Conservation (phyloP, 176 grass and related monocot genomes). For the Carex scoparia region DNA sequence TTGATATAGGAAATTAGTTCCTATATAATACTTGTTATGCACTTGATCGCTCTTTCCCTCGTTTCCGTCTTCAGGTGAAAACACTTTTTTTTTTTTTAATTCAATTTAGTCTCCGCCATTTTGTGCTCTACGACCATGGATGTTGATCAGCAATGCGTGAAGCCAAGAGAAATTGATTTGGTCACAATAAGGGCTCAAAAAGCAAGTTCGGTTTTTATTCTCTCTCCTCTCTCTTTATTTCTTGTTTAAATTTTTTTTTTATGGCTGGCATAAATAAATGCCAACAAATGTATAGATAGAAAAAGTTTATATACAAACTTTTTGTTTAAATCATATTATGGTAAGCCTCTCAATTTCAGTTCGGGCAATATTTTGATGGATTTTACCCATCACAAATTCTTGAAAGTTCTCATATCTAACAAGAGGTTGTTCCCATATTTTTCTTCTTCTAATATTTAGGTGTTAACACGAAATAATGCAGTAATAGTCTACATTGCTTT, state of each 20-base stretch:
- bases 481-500: not conserved
- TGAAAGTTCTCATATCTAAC: not conserved
- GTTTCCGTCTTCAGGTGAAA: too few relatives aligned
- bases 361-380: not conserved
- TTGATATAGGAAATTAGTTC: too few relatives aligned
- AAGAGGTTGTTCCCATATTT: not conserved
- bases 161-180: slow-evolving; percentile 23
- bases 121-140: not conserved
- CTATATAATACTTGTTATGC: too few relatives aligned
- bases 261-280: too few relatives aligned
- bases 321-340: not conserved
- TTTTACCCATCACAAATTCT: not conserved
- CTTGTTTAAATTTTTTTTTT: too few relatives aligned
- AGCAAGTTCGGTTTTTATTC: slow-evolving; percentile 2
- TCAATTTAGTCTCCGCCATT: not conserved
- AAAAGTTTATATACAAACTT: too few relatives aligned
- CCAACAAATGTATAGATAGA: too few relatives aligned
- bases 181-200: slow-evolving; percentile 10
- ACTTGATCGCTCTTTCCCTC: too few relatives aligned
- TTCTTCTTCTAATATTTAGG: not conserved
- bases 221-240: not conserved
- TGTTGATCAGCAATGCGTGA: not conserved
- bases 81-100: too few relatives aligned
- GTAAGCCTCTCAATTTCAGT: not conserved
- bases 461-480: not conserved